These are phyloP conservation scores for Magnusiomyces sp. DNA, from an alignment of 1,139 yeast species.

Conservation along the genomic window DNA sequence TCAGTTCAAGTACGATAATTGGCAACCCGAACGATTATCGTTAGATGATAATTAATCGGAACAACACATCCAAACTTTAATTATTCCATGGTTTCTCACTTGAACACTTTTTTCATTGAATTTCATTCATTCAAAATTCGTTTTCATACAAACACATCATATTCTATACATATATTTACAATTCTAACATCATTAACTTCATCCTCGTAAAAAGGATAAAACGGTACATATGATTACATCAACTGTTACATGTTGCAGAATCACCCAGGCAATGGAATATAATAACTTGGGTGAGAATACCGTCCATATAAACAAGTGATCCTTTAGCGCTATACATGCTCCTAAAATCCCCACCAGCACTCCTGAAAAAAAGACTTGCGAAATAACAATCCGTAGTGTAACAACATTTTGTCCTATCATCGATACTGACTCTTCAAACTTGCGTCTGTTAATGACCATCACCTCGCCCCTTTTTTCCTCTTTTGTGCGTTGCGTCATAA, in stretches of 20 bases:
- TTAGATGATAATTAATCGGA: no score
- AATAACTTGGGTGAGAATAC: conserved; percentile 91
- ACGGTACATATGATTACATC: conserved; percentile 17
- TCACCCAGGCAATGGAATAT: conserved; percentile 68
- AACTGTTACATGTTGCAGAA: conserved; percentile 25
- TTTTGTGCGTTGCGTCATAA: background rate
- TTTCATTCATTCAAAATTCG: no score
- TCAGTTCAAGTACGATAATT: no score
- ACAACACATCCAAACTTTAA: background rate
- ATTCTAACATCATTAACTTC: background rate
- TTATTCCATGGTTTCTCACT: no score
- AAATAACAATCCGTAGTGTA: conserved; percentile 28
- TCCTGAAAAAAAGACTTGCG: conserved; percentile 48
- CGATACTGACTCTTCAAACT: conserved; percentile 2
- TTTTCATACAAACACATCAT: no score
- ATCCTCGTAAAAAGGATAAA: conserved; percentile 4
- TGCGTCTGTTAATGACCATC: background rate
- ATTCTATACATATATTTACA: no score
- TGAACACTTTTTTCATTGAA: no score
- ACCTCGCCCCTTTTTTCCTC: conserved; percentile 1
- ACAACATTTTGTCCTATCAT: conserved; percentile 16
- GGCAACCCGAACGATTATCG: no score
- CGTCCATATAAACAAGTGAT: conserved; percentile 92
- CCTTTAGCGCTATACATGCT: conserved; percentile 68
- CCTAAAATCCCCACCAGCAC: conserved; percentile 49